These are phyloP conservation scores for Pseudocercospora ulei DNA, from an alignment of 2,329 filamentous ascomycete species.

Conservation along the genomic window DNA sequence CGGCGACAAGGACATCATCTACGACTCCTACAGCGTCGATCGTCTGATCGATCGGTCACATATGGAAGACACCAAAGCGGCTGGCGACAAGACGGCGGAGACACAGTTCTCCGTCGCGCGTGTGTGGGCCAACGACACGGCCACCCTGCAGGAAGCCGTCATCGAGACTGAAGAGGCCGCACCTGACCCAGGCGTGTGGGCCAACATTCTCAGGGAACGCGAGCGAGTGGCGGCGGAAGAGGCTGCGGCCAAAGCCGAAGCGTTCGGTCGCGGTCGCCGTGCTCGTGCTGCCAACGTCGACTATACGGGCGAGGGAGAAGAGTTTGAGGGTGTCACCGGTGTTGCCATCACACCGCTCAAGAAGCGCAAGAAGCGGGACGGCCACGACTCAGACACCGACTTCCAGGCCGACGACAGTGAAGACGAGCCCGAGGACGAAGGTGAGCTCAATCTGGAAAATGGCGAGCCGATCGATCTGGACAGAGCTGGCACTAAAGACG, in stretches of 20 bases:
- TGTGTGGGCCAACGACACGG: constrained; percentile 81
- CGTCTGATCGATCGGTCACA: constrained; percentile 80
- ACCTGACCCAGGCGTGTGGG: constrained; percentile 68
- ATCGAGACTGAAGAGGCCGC: constrained; percentile 42
- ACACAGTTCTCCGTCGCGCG: constrained; percentile 80
- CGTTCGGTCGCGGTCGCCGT: constrained; percentile 77
- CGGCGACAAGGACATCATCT: constrained; percentile 63
- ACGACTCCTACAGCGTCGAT: constrained; percentile 74
- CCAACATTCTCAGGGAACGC: constrained; percentile 74
- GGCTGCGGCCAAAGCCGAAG: constrained; percentile 57
- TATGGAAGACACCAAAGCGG: constrained; percentile 59
- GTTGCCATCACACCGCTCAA: constrained; percentile 32
- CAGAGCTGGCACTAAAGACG: constrained; percentile 26
- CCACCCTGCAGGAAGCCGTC: constrained; percentile 47
- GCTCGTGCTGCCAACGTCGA: constrained; percentile 50
- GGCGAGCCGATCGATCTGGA: constrained; percentile 20
- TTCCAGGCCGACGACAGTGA: constrained; percentile 41
- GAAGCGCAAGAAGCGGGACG: constrained; percentile 33
- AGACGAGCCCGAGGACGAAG: constrained; percentile 24
- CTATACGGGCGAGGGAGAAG: constrained; percentile 37
- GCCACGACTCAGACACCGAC: constrained; percentile 43
- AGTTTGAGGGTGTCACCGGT: constrained; percentile 20
- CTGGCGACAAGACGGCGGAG: constrained; percentile 58
- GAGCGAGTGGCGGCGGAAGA: constrained; percentile 68
- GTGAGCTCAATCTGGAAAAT: constrained; percentile 19